Base-by-base conservation (phyloP, 306 rosid species). In the Lathyrus tuberosus region DNA sequence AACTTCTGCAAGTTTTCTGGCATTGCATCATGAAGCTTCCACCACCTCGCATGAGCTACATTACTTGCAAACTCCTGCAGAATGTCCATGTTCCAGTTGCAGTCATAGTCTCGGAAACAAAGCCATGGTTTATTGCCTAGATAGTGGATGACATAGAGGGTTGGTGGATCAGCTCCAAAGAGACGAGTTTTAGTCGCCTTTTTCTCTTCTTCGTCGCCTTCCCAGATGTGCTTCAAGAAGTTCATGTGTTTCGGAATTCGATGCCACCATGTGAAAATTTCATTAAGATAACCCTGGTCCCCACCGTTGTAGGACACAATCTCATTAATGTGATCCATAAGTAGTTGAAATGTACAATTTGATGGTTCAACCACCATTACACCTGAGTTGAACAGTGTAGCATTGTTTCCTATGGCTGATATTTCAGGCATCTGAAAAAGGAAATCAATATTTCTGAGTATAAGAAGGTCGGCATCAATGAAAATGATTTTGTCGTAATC, bases 191-290 rank as follows among this genome's bases (percentile, higher is more conserved):
- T 91, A 82, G 41, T 82, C 62, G 49, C 73, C 67, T 85, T 91
- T 59, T 78, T 83, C 84, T 84, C 86, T 37, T 70, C 86, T 67
- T 84, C 91, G 24, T 91, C 96, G 10, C 96, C 91, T 84, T 86
- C 92, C 97, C 97, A 91, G 49, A 88, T 82, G 67, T 91, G 96
- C 80, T 91, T 91, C 89, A 91, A 84, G 86, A 86, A 91, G 81
- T 91, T 91, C 97, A 88, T 87, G 69, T 86, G 97, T 71, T 62
- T 88, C 3, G 96, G 97, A 73, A 91, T 86, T 74, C 93, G 76
- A 71, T 91, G 97, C 97, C 97, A 91, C 97, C 96, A 86, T 6
- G 97, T 91, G 82, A 83, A 91, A 60, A 91, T 79, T 75, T 91
- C 96, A 61, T 88, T 91, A 37, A 91, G 87, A 76, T 86, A 91